These are phyloP conservation scores for Rhytidiadelphus loreus DNA, from an alignment of 225 moss, liverwort and hornwort genomes.

Conservation along the genomic window DNA sequence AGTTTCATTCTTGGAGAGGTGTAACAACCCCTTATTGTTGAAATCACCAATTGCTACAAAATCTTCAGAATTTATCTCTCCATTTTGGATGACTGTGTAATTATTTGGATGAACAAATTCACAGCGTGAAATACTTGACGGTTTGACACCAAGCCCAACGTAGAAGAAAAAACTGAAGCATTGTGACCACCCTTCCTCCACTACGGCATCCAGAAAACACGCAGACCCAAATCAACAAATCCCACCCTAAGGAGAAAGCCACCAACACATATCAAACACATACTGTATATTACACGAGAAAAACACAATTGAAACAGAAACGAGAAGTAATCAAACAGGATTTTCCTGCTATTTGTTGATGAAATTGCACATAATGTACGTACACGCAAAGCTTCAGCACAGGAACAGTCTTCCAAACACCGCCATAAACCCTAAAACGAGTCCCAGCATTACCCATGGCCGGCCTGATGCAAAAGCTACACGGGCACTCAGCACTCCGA, in stretches of 20 bases:
- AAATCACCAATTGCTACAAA: background rate
- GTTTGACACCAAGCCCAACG: too few relatives aligned
- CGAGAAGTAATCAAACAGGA: background rate
- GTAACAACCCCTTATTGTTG: background rate
- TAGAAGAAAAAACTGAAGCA: background rate
- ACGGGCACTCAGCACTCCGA: background rate
- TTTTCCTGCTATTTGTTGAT: background rate
- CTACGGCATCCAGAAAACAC: background rate
- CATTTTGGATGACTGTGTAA: too few relatives aligned
- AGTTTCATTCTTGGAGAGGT: too few relatives aligned
- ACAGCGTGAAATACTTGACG: background rate
- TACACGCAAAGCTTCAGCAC: too few relatives aligned
- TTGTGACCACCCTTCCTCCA: background rate
- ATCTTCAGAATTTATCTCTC: background rate
- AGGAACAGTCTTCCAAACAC: too few relatives aligned
- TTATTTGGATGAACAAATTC: background rate
- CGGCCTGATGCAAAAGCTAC: background rate
- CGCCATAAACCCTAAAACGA: too few relatives aligned
- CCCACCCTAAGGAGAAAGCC: too few relatives aligned
- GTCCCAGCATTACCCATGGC: background rate
- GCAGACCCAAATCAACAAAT: background rate
- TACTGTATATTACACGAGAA: background rate
- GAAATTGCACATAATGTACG: background rate
- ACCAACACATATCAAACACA: too few relatives aligned
- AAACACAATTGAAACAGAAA: background rate